phyloP scores from a whole-genome alignment of 345 rosid species.

The Populus nigra region DNA sequence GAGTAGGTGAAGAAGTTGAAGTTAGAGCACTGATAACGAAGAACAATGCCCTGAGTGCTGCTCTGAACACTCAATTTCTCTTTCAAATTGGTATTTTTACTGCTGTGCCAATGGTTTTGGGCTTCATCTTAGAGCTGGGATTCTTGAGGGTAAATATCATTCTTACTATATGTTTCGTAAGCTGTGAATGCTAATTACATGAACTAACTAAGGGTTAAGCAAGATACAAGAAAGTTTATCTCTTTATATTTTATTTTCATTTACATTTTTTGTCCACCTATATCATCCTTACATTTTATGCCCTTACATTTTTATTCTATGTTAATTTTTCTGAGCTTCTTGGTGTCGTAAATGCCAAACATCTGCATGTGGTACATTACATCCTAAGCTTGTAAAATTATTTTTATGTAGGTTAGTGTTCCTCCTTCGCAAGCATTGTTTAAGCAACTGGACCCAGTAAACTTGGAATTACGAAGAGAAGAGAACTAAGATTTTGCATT shows the following conservation, averaged over 20 bases:
- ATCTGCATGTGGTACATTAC: too few species aligned
- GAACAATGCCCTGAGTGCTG: constrained; percentile 73
- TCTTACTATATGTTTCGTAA: not conserved
- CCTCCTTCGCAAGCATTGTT: too few species aligned
- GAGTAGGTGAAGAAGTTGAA: constrained; percentile 71
- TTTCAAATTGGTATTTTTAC: constrained; percentile 91
- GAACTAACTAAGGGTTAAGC: constrained; percentile 7
- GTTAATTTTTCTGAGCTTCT: not conserved
- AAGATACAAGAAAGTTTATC: not conserved
- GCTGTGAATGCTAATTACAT: not conserved
- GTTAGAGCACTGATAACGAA: constrained; percentile 51
- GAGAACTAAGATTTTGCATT: too few species aligned
- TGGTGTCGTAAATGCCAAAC: not conserved
- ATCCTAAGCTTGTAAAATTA: too few species aligned
- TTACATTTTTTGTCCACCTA: not conserved
- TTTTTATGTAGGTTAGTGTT: too few species aligned
- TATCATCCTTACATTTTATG: not conserved
- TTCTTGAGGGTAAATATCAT: constrained; percentile 48
- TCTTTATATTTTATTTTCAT: not conserved
- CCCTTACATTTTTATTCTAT: not conserved
- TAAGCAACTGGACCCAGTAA: too few species aligned
- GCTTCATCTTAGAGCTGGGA: constrained; percentile 65
- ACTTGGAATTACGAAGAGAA: too few species aligned
- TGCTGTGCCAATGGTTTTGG: constrained; percentile 96
- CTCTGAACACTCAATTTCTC: constrained; percentile 92